Base-by-base conservation (phyloP, 2,329 filamentous ascomycete genomes). In the Zymoseptoria tritici region DNA sequence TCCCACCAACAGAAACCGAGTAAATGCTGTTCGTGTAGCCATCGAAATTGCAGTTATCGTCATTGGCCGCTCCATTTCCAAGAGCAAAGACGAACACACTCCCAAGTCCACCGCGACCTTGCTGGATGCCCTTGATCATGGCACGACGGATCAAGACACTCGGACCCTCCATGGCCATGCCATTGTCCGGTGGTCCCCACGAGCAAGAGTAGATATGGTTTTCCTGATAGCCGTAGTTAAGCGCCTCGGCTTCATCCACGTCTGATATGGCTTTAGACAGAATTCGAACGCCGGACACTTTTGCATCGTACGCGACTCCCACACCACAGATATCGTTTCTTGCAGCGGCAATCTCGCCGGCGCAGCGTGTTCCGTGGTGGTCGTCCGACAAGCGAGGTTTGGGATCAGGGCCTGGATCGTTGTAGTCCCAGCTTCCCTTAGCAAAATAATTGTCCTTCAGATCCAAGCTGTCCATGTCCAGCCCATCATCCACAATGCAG, bases 11-110 rank as follows among this genome's bases (percentile, higher is more conserved):
- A 0, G 92, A 96, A 68, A 99, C 94, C 73, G 91, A 97, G 81
- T 97, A 99, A 68, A 99, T 99, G 72, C 92, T 97, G 79, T 99
- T 99, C 61, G 94, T 99, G 76, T 99, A 99, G 49, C 94, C 94
- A 72, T 99, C 94, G 73, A 99, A 99, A 74, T 99, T 99, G 82
- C 94, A 99, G 76, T 99, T 97, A 74, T 99, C 94, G 53, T 90
- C 92, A 64, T 80, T 85, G 3, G 81, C 80, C 9, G 93, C 95
- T 60, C 94, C 94, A 71, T 99, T 99, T 60, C 94, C 94, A 66
- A 93, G 92, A 51, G 94, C 94, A 75, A 99, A 99, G 57, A 99
- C 94, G 70, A 91, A 99, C 66, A 99, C 89, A 26, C 91, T 96
- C 8, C 94, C 94, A 57, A 87, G 85, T 2, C 91, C 90, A 55